Percentiles rank a stretch among this genome's conserved stretches.
Evolutionary conservation across 805 yeast genomes (phyloP).

Genomic region (Candida sonorensis): DNA sequence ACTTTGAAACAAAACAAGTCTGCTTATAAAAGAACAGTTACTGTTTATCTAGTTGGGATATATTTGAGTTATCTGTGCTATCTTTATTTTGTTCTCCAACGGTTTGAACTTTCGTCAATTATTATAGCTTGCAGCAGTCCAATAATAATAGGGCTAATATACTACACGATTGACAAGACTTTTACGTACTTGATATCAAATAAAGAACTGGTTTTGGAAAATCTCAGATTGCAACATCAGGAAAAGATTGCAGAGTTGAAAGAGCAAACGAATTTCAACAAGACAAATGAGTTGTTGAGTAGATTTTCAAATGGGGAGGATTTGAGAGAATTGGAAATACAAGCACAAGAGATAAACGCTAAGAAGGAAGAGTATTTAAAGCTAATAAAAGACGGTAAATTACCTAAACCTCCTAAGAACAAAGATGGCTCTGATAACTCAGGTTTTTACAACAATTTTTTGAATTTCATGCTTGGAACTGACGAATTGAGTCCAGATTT

Average conservation of each 20-base stretch:
- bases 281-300: constrained; percentile 65
- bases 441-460: constrained; percentile 27
- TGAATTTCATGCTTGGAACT: constrained; percentile 45
- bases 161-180: constrained; percentile 9
- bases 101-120: constrained; percentile 1
- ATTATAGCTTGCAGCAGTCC: constrained; percentile 9
- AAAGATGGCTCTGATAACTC: constrained; percentile 5
- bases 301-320: constrained; percentile 54
- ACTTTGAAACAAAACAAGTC: constrained; percentile 9
- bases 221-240: constrained; percentile 27
- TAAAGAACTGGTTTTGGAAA: constrained; percentile 19
- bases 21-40: constrained; percentile 11
- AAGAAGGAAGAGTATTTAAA: constrained; percentile 34
- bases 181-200: constrained; percentile 16
- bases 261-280: constrained; percentile 61
- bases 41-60: constrained; percentile 13
- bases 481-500: constrained; percentile 55
- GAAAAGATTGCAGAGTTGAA: constrained; percentile 29
- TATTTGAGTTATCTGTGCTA: constrained; percentile 21
- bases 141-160: constrained; percentile 7
- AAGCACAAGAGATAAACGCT: constrained; percentile 35
- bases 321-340: constrained; percentile 29
- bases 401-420: constrained; percentile 6
- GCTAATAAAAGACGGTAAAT: constrained; percentile 24
- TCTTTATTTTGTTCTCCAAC: constrained; percentile 6